Percentiles rank a stretch among this genome's conserved stretches.
Evolutionary conservation across 306 rosid genomes (phyloP).

Genomic region (Cicer pinnatifidum): DNA sequence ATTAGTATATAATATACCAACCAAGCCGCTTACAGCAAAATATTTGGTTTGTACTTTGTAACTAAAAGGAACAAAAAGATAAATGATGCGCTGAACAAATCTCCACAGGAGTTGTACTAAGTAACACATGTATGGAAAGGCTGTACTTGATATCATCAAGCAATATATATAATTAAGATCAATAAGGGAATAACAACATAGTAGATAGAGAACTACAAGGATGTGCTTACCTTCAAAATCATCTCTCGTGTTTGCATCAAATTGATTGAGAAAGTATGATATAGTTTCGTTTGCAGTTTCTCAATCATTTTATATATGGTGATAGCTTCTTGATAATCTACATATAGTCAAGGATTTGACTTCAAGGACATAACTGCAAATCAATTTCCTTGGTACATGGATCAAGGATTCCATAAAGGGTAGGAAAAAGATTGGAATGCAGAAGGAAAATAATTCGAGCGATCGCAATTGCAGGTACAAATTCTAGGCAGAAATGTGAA

Average conservation of each 20-base stretch:
- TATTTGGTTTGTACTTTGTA: neutral
- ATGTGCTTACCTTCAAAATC: conserved; percentile 66
- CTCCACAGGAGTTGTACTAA: conserved; percentile 31
- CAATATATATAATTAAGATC: neutral
- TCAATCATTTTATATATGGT: conserved; percentile 58
- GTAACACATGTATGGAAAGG: conserved; percentile 28
- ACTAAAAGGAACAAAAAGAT: conserved; percentile 33
- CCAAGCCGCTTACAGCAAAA: conserved; percentile 28
- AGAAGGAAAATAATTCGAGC: conserved; percentile 25
- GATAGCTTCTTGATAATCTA: conserved; percentile 67
- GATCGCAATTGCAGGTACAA: conserved; percentile 33
- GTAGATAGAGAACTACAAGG: conserved; percentile 33
- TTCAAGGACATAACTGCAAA: conserved; percentile 34
- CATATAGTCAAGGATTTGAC: conserved; percentile 61
- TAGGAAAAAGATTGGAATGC: conserved; percentile 25
- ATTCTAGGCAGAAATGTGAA: conserved; percentile 42
- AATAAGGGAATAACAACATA: neutral
- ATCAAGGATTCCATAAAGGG: neutral
- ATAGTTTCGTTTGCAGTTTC: conserved; percentile 67
- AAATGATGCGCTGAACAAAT: neutral
- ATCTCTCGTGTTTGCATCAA: conserved; percentile 85
- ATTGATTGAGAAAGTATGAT: conserved; percentile 68
- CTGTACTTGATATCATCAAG: conserved; percentile 16
- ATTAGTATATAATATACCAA: conserved; percentile 2
- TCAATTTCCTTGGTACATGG: conserved; percentile 19